phyloP scores from a whole-genome alignment of 129 eudicot genomes.

The Chrysanthemum lavandulifolium region DNA sequence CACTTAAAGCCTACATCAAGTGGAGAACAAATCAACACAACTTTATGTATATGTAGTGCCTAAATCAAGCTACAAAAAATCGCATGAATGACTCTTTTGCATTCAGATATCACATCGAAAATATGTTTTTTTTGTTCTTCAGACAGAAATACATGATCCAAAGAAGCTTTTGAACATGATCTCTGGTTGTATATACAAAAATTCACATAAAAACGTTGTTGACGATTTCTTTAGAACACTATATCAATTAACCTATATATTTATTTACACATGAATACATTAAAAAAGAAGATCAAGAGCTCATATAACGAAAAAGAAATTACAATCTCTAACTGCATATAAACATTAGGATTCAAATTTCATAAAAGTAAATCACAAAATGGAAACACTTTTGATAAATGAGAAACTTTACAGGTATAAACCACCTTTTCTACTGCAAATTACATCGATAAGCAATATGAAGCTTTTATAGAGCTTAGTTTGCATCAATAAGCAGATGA shows the following conservation, averaged over 20 bases:
- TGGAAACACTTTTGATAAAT: no score
- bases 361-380: not conserved
- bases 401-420: no score
- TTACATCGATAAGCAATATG: not conserved
- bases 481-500: not conserved
- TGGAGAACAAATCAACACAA: not conserved
- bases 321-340: constrained; percentile 15
- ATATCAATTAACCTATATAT: not conserved
- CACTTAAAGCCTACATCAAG: constrained; percentile 3
- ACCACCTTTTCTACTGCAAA: no score
- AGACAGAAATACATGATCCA: not conserved
- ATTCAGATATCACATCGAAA: no score
- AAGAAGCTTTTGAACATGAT: constrained; percentile 6
- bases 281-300: not conserved
- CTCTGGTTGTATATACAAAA: constrained; percentile 1
- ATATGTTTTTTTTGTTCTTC: not conserved
- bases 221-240: not conserved
- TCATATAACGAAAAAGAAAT: not conserved
- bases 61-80: not conserved
- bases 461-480: not conserved
- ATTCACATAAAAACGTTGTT: not conserved
- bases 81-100: not conserved
- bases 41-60: not conserved
- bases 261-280: not conserved
- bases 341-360: not conserved